These are phyloP conservation scores for Ramaria rubella DNA, from an alignment of 768 basidiomycete genomes.

Conservation along the genomic window DNA sequence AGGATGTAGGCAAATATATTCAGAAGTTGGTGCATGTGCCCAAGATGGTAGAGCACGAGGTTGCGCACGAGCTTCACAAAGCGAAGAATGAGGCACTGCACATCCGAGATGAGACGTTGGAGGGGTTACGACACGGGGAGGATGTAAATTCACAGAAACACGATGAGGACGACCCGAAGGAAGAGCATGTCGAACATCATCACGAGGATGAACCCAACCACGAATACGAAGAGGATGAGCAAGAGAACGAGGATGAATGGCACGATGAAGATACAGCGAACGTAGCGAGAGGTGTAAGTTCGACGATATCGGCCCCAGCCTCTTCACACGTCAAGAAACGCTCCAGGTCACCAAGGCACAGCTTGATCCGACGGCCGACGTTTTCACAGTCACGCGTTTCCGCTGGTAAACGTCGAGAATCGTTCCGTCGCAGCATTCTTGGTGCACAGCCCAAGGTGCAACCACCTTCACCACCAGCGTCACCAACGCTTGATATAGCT, in stretches of 20 bases:
- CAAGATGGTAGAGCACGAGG: neutral
- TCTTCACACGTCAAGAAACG: neutral
- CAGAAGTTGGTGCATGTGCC: constrained; percentile 20
- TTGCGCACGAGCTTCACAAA: neutral
- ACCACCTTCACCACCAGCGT: neutral
- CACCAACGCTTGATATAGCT: neutral
- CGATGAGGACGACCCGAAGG: constrained; percentile 16
- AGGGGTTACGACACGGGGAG: constrained; percentile 19
- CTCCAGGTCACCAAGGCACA: neutral
- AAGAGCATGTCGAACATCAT: constrained; percentile 20
- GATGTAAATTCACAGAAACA: constrained; percentile 12
- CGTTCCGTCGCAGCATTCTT: constrained; percentile 3
- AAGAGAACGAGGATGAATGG: constrained; percentile 16
- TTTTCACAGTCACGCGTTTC: constrained; percentile 10
- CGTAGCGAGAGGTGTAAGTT: neutral
- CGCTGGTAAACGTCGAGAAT: constrained; percentile 20
- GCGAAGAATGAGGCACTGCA: neutral
- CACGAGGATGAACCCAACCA: constrained; percentile 21
- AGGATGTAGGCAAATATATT: constrained; percentile 27
- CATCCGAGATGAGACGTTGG: neutral
- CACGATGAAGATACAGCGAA: constrained; percentile 15
- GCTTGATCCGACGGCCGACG: neutral
- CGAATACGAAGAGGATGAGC: constrained; percentile 14
- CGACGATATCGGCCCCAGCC: constrained; percentile 30
- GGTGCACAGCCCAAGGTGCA: neutral